Evolutionary conservation across 2,329 filamentous ascomycete species (phyloP).

Genomic region (Colletotrichum endophyticum): DNA sequence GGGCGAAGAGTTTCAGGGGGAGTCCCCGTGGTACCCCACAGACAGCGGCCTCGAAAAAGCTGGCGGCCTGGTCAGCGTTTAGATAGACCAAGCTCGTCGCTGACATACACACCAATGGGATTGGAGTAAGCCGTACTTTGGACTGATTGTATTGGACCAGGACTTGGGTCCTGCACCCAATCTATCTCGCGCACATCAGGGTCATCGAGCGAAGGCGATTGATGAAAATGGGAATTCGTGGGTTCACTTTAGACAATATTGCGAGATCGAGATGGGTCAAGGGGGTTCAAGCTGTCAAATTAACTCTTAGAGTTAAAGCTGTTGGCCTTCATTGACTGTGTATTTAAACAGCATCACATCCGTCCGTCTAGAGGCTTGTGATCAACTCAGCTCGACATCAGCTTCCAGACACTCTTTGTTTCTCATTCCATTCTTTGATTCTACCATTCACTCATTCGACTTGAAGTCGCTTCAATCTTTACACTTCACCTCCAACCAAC

Average conservation of each 20-base stretch:
- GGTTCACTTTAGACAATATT: background rate
- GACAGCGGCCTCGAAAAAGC: background rate
- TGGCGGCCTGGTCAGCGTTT: background rate
- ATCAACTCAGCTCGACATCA: background rate
- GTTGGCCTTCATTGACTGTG: conserved; percentile 23
- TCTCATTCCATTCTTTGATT: background rate
- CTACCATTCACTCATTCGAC: background rate
- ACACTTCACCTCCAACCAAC: background rate
- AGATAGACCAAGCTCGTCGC: background rate
- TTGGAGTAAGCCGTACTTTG: background rate
- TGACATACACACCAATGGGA: background rate
- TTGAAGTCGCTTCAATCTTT: conserved; percentile 14
- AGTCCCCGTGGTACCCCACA: background rate
- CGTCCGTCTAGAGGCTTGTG: background rate
- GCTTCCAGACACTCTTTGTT: background rate
- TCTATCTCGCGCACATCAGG: background rate
- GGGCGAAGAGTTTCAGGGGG: background rate
- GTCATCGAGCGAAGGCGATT: background rate
- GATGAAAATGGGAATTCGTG: background rate
- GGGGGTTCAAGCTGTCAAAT: background rate
- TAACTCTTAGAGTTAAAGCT: conserved; percentile 13
- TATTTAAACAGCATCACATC: background rate
- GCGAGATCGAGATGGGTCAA: background rate
- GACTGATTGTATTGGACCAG: background rate
- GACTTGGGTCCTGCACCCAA: background rate